Evolutionary conservation across 169 alveolate species (phyloP).

Genomic region (Cryptosporidium baileyi): DNA sequence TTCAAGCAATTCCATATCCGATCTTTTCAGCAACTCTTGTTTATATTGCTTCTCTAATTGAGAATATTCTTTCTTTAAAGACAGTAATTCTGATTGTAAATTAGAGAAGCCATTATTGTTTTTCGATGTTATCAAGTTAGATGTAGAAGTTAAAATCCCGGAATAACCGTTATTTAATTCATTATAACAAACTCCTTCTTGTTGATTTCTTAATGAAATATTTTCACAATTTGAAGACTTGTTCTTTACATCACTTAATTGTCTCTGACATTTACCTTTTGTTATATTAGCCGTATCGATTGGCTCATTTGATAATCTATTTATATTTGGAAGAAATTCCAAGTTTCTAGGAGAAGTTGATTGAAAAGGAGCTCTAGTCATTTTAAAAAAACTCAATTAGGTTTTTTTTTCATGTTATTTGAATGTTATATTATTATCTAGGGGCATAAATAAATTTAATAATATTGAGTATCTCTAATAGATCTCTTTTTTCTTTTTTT

Average conservation of each 20-base stretch:
- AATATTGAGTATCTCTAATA: no score
- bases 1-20: constrained; percentile 33
- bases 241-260: constrained; percentile 9
- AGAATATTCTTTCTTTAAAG: constrained; percentile 27
- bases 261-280: constrained; percentile 29
- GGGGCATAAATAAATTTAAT: no score
- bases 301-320: constrained; percentile 1
- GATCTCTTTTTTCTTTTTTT: no score
- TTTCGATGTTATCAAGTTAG: neutral
- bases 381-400: neutral
- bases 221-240: constrained; percentile 14
- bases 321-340: constrained; percentile 61
- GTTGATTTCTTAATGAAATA: constrained; percentile 34
- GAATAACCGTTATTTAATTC: constrained; percentile 49
- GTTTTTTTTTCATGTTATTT: neutral
- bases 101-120: constrained; percentile 1
- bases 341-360: constrained; percentile 67
- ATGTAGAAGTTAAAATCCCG: neutral
- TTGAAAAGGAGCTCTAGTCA: constrained; percentile 69
- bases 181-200: neutral
- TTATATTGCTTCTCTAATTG: constrained; percentile 59
- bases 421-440: neutral
- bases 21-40: constrained; percentile 34
- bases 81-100: constrained; percentile 34
- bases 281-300: constrained; percentile 41